phyloP scores from a whole-genome alignment of 2,329 filamentous ascomycete species.

The Didymellaceae sp. region DNA sequence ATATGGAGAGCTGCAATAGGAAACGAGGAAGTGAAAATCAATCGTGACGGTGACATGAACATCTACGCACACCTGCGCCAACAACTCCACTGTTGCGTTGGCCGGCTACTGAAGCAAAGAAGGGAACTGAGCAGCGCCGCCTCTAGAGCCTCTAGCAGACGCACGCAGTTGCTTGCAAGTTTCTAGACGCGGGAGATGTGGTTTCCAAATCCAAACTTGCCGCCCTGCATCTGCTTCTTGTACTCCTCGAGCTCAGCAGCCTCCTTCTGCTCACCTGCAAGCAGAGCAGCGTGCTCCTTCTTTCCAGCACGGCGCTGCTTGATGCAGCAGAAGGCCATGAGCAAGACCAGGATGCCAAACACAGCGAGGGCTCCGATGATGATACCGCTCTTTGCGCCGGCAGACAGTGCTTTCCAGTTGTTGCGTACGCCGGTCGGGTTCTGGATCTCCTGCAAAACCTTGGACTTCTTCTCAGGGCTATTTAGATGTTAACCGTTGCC shows the following conservation, averaged over 20 bases:
- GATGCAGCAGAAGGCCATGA: constrained; percentile 48
- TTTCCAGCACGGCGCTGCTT: constrained; percentile 48
- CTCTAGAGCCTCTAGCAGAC: background rate
- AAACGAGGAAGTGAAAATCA: constrained; percentile 2
- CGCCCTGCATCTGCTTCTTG: constrained; percentile 37
- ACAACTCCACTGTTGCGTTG: constrained; percentile 9
- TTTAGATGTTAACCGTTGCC: background rate
- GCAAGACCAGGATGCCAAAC: constrained; percentile 32
- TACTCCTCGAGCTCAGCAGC: constrained; percentile 45
- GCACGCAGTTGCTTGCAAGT: background rate
- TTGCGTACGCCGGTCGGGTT: constrained; percentile 45
- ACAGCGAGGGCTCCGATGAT: constrained; percentile 36
- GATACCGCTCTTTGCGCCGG: constrained; percentile 45
- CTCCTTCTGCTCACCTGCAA: constrained; percentile 47
- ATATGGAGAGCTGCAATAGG: constrained; percentile 10
- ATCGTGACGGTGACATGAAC: constrained; percentile 22
- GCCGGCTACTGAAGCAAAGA: constrained; percentile 19
- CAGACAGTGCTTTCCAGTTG: constrained; percentile 44
- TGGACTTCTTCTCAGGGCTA: constrained; percentile 35
- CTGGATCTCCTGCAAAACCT: constrained; percentile 43
- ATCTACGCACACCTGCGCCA: constrained; percentile 20
- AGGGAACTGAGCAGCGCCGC: background rate
- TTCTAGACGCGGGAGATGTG: constrained; percentile 20
- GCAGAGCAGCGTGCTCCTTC: constrained; percentile 40
- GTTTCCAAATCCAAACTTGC: constrained; percentile 30